phyloP scores from a whole-genome alignment of 1,284 basidiomycete species.

The Puccinia hordei region DNA sequence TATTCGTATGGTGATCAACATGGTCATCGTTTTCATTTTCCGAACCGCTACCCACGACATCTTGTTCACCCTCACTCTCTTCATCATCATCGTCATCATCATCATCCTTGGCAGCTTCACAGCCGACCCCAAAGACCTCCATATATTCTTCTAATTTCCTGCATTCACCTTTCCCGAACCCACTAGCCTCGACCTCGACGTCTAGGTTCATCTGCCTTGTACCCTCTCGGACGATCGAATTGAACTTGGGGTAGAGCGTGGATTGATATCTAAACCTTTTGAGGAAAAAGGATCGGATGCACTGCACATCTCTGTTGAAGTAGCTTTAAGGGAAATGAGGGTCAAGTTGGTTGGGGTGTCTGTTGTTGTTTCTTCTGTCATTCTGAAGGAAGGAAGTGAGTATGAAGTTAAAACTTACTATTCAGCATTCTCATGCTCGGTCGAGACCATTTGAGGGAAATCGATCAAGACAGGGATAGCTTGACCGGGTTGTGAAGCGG shows the following conservation, averaged over 20 bases:
- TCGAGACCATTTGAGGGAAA: slow-evolving; percentile 99
- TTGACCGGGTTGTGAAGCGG: slow-evolving; percentile 61
- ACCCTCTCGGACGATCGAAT: slow-evolving; percentile 53
- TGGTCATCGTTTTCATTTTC: slow-evolving; percentile 30
- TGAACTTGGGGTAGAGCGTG: slow-evolving; percentile 78
- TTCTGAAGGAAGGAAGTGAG: slow-evolving; percentile 34
- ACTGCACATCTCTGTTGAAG: slow-evolving; percentile 97
- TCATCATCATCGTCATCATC: slow-evolving; percentile 59
- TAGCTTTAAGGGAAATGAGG: slow-evolving; percentile 69
- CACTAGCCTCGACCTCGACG: slow-evolving; percentile 85
- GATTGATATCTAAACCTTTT: slow-evolving; percentile 92
- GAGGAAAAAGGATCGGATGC: slow-evolving; percentile 89
- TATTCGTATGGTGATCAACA: slow-evolving; percentile 24
- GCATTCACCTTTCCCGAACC: slow-evolving; percentile 80
- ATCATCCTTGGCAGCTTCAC: slow-evolving; percentile 60
- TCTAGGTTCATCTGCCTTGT: slow-evolving; percentile 70
- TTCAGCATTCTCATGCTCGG: slow-evolving; percentile 93
- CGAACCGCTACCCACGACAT: slow-evolving; percentile 23
- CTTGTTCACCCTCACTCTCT: slow-evolving; percentile 52
- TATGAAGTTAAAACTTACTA: slow-evolving; percentile 67
- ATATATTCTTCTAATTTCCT: slow-evolving; percentile 72
- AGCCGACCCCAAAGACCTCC: slow-evolving; percentile 56
- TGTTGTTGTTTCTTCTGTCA: not conserved
- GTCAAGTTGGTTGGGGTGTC: slow-evolving; percentile 8
- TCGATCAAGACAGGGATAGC: slow-evolving; percentile 92